Evolutionary conservation across 176 grass and related monocot species (phyloP), one percentile per base, ranked within the genome.

Genomic region (Pontederia crassipes): DNA sequence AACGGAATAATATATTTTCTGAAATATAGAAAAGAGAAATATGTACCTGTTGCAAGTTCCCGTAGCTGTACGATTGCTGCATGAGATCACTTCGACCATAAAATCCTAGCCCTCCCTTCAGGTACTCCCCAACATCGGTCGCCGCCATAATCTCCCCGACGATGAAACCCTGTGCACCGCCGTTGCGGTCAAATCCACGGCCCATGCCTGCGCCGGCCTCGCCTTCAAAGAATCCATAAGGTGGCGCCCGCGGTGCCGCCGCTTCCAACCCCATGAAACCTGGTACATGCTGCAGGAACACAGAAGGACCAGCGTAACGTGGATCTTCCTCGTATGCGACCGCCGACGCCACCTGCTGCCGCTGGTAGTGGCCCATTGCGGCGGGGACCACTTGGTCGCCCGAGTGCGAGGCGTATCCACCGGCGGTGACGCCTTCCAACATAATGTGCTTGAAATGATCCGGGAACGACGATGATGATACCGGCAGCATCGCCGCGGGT

Each of bases 401-500:
- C 8, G 71, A 48, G 59, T 79, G 63, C 65, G 28, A 2, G 17
- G 40, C 54, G 60, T 64, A 64, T 9, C 49, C 28, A 11, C 17
- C 50, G 6, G 52, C n/a, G 28, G 76, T 66, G 11, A 56, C 65
- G 10, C 83, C 78, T 29, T 59, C 64, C 50, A 83, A 58, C 11
- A n/a, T 61, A 49, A 85, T 67, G 45, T 79, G 84, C 51, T 65
- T 72, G 67, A 85, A 79, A 14, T 88, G 74, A 10, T 85, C 71
- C 10, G 1, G 56, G 68, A 54, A 11, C 48, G 61, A 1, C n/a
- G 51, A 4, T 49, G 73, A 17, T 5, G 6, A 8, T 5, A 50
- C 17, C 40, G 5, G 20, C 12, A 65, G 27, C 20, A 45, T 12
- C 2, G 18, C 46, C 18, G 17, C 11, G 7, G 46, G 8, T 0